Conservation (phyloP, 2,329 filamentous ascomycete species). For the Orbilia ellipsospora region DNA sequence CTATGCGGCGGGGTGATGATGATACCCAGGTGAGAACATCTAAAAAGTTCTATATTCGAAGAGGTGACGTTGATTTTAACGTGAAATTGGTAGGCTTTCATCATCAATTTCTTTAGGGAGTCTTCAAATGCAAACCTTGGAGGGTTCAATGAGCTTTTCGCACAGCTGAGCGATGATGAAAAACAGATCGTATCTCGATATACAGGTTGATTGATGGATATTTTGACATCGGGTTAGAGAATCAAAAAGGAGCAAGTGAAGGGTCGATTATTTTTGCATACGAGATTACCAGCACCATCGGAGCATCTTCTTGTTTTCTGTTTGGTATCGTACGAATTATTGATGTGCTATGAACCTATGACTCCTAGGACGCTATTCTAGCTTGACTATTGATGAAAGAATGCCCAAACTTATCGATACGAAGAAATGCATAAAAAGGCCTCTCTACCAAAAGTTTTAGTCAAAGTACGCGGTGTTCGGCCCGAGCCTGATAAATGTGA, state of each 20-base stretch:
- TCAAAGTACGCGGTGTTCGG: too few species aligned
- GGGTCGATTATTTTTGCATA: constrained; percentile 1
- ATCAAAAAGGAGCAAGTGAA: not conserved
- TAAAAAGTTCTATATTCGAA: not conserved
- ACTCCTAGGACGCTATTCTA: too few species aligned
- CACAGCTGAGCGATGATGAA: constrained; percentile 62
- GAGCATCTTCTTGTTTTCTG: too few species aligned
- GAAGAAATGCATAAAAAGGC: constrained; percentile 1
- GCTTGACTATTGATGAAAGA: too few species aligned
- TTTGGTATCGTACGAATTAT: too few species aligned
- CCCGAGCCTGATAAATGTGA: too few species aligned
- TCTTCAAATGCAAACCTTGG: constrained; percentile 62
- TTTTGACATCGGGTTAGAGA: too few species aligned
- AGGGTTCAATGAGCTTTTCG: constrained; percentile 62
- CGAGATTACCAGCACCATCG: not conserved
- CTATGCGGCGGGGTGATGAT: constrained; percentile 57
- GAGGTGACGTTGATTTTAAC: constrained; percentile 1
- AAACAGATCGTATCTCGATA: constrained; percentile 65
- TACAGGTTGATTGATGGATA: constrained; percentile 16
- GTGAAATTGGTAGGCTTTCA: constrained; percentile 49
- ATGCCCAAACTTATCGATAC: not conserved
- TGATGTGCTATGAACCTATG: too few species aligned
- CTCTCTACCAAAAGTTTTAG: not conserved
- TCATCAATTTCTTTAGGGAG: constrained; percentile 61
- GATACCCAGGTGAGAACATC: constrained; percentile 57